Percentiles rank a stretch among this genome's conserved stretches.
phyloP scores from a whole-genome alignment of 768 basidiomycete genomes.

The Pleurotus eryngii region DNA sequence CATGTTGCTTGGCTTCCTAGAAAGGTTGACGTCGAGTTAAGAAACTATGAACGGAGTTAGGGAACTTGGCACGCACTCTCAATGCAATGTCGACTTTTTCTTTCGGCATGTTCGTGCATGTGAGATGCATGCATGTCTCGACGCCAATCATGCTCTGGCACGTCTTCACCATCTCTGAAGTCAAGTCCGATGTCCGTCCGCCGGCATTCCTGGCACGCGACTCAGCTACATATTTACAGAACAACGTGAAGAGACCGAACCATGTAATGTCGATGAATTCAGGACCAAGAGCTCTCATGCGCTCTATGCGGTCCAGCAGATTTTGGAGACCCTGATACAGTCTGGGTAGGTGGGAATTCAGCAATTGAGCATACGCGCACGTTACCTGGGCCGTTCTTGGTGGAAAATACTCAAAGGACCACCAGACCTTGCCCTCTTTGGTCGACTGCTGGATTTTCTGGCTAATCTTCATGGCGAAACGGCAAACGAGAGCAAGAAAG shows the following conservation, averaged over 20 bases:
- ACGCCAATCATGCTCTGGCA: slow-evolving; percentile 91
- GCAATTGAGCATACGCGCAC: slow-evolving; percentile 9
- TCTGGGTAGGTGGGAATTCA: background rate
- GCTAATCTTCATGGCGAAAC: slow-evolving; percentile 81
- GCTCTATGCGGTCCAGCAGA: slow-evolving; percentile 95
- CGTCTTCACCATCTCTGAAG: slow-evolving; percentile 90
- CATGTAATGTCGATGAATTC: slow-evolving; percentile 99
- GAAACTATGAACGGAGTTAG: slow-evolving; percentile 5
- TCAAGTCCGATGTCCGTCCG: slow-evolving; percentile 91
- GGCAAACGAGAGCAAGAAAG: slow-evolving; percentile 18
- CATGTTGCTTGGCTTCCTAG: slow-evolving; percentile 85
- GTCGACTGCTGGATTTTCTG: slow-evolving; percentile 87
- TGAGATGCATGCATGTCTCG: slow-evolving; percentile 98
- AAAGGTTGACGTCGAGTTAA: background rate
- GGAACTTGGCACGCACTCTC: slow-evolving; percentile 47
- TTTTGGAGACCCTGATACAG: slow-evolving; percentile 81
- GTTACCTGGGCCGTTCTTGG: slow-evolving; percentile 88
- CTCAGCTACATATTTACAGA: slow-evolving; percentile 1
- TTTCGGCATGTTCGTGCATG: slow-evolving; percentile 98
- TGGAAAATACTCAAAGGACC: slow-evolving; percentile 99
- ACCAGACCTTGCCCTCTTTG: slow-evolving; percentile 88
- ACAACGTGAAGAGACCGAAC: slow-evolving; percentile 32
- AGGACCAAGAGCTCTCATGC: slow-evolving; percentile 92
- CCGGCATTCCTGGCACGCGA: slow-evolving; percentile 80
- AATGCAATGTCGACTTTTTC: slow-evolving; percentile 93